Evolutionary conservation across 116 monocot genomes (phyloP).

Genomic region (Thalassia testudinum): DNA sequence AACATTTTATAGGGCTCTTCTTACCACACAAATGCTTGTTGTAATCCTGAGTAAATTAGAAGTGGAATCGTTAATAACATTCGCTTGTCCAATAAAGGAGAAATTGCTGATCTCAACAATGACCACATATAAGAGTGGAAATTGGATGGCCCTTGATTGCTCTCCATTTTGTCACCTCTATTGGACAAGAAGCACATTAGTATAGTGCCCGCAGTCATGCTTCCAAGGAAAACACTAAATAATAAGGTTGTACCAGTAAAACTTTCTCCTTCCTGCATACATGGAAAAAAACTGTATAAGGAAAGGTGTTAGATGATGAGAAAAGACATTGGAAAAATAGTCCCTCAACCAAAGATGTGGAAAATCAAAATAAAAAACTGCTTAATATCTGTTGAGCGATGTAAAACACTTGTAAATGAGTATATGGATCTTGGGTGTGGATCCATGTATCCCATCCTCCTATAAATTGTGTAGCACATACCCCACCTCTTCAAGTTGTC

Average conservation of each 20-base stretch:
- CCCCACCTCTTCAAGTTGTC: no score
- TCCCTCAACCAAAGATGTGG: no score
- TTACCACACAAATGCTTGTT: conserved; percentile 81
- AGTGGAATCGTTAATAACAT: conserved; percentile 75
- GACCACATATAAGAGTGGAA: conserved; percentile 7
- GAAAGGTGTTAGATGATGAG: no score
- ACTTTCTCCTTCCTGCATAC: conserved; percentile 51
- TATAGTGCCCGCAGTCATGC: conserved; percentile 56
- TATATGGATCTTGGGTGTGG: no score
- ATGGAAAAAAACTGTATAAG: neutral
- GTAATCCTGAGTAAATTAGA: conserved; percentile 64
- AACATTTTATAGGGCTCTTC: no score
- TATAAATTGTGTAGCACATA: no score
- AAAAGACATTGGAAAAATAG: no score
- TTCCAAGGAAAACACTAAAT: conserved; percentile 65
- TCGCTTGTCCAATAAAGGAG: conserved; percentile 43
- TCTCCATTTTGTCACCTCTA: conserved; percentile 50
- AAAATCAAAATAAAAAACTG: no score
- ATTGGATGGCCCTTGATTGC: conserved; percentile 10
- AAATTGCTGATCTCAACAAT: conserved; percentile 36
- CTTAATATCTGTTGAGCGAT: no score
- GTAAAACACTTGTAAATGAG: no score
- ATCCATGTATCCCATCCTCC: no score
- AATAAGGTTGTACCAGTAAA: conserved; percentile 45
- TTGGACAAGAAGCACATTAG: conserved; percentile 74